Evolutionary conservation across 176 grass and related monocot genomes (phyloP), one percentile per base, ranked within the genome.

Genomic region (Oryza nivara): DNA sequence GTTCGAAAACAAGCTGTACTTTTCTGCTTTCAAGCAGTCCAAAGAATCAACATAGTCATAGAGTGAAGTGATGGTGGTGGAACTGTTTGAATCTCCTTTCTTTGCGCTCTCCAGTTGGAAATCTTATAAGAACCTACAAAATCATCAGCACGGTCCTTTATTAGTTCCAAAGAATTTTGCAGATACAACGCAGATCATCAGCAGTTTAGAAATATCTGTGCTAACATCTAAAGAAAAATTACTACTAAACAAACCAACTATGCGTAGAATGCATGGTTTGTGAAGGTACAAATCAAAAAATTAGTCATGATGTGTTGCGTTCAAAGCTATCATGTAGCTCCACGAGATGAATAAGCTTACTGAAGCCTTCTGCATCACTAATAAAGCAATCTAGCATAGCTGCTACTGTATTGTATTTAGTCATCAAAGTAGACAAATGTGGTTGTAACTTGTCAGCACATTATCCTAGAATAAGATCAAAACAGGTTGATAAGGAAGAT

Each of bases 41-140:
- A 99, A 89, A 26, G 97, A 94, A 91, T 99, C 97, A 7, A 99
- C 92, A 1, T 94, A 96, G 72, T 99, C 93, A 46, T 99, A 99
- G 9, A 99, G 67, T 12, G 84, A 82, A 68, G 84, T 92, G 34
- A 99, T 65, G 63, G 88, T 89, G 34, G 84, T 16, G 1, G 84
- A 88, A 83, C 88, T 86, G 69, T 94, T n/a, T 40, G 83, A 96
- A 99, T 75, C 91, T 96, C 82, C 97, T 89, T 77, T 96, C 97
- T 83, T 89, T 99, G 76, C 97, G 93, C 79, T 96, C 93, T 77
- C 97, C 97, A 73, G 90, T 74, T 16, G 93, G 97, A 83, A 99
- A 96, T 52, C 97, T 89, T 81, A 99, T 80, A 78, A 99, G 93
- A 75, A 99, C 97, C 97, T 99, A 13, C 32, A 84, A 54, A 79